A percentile compares a stretch with the other conserved stretches of the same genome.
phyloP scores from a whole-genome alignment of 768 basidiomycete genomes.

The Agrocybe praecox region DNA sequence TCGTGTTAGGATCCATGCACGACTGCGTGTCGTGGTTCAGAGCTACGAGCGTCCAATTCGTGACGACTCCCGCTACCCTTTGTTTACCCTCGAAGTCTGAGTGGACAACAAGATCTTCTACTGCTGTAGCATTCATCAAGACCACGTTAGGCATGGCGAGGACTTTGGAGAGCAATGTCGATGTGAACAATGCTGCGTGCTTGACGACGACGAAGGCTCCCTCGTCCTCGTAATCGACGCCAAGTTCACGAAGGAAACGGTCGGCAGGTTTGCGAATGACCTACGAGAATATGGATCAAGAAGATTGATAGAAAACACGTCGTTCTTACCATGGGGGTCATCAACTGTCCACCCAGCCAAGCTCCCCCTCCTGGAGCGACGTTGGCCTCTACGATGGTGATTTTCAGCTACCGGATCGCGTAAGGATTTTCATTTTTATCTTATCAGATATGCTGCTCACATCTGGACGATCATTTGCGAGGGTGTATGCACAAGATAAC shows the following conservation, averaged over 20 bases:
- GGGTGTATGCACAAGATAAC: constrained; percentile 72
- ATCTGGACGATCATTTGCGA: constrained; percentile 69
- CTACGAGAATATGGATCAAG: constrained; percentile 30
- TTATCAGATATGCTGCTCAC: constrained; percentile 30
- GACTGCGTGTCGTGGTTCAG: constrained; percentile 75
- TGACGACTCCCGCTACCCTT: constrained; percentile 51
- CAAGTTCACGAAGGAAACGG: constrained; percentile 67
- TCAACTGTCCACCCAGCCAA: constrained; percentile 79
- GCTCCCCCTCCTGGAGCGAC: constrained; percentile 82
- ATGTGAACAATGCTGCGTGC: constrained; percentile 82
- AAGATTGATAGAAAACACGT: background rate
- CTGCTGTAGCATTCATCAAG: constrained; percentile 77
- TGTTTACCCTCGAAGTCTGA: constrained; percentile 57
- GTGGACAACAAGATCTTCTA: constrained; percentile 78
- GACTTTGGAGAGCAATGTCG: constrained; percentile 71
- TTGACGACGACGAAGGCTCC: constrained; percentile 79
- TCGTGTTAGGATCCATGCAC: constrained; percentile 79
- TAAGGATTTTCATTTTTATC: background rate
- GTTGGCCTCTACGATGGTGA: constrained; percentile 68
- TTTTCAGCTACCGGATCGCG: constrained; percentile 39
- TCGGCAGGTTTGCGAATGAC: constrained; percentile 80
- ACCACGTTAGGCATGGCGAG: constrained; percentile 72
- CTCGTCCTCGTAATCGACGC: constrained; percentile 78
- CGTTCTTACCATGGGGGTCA: constrained; percentile 70
- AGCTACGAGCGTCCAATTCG: constrained; percentile 56